Evolutionary conservation across 371 early-diverging fungal genomes (phyloP).

Genomic region (Actinomortierella ambigua): DNA sequence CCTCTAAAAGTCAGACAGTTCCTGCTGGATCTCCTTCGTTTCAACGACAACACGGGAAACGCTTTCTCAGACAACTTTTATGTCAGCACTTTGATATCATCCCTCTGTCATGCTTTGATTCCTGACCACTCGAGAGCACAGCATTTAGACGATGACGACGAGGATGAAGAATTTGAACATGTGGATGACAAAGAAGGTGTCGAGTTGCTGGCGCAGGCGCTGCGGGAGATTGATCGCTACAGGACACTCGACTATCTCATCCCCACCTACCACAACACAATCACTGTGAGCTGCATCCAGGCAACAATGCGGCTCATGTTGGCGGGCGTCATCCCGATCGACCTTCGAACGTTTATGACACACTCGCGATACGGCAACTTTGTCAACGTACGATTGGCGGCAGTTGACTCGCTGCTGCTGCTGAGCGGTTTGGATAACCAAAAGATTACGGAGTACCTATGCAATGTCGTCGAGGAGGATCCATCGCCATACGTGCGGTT

Average conservation of each 20-base stretch:
- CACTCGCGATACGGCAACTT: slow-evolving; percentile 70
- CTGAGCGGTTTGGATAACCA: slow-evolving; percentile 62
- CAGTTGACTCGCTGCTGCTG: slow-evolving; percentile 68
- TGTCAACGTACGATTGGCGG: slow-evolving; percentile 63
- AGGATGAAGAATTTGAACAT: slow-evolving; percentile 55
- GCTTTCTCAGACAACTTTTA: slow-evolving; percentile 85
- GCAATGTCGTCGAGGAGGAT: slow-evolving; percentile 61
- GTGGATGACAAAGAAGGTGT: slow-evolving; percentile 26
- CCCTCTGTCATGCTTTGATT: slow-evolving; percentile 73
- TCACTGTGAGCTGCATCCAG: slow-evolving; percentile 81
- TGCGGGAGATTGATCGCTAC: slow-evolving; percentile 81
- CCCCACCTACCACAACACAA: slow-evolving; percentile 85
- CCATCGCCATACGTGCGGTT: slow-evolving; percentile 59
- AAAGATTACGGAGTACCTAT: slow-evolving; percentile 54
- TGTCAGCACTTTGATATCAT: slow-evolving; percentile 70
- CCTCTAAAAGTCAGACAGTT: slow-evolving; percentile 71
- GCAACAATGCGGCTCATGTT: slow-evolving; percentile 63
- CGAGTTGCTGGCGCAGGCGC: slow-evolving; percentile 55
- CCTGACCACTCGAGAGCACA: slow-evolving; percentile 44
- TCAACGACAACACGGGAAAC: slow-evolving; percentile 93
- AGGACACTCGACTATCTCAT: slow-evolving; percentile 79
- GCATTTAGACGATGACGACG: slow-evolving; percentile 45
- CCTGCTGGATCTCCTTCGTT: slow-evolving; percentile 76
- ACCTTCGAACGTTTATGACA: slow-evolving; percentile 67
- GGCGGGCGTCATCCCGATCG: slow-evolving; percentile 64